Base-by-base conservation (phyloP, 1,284 basidiomycete genomes). In the Pholiota adiposa region DNA sequence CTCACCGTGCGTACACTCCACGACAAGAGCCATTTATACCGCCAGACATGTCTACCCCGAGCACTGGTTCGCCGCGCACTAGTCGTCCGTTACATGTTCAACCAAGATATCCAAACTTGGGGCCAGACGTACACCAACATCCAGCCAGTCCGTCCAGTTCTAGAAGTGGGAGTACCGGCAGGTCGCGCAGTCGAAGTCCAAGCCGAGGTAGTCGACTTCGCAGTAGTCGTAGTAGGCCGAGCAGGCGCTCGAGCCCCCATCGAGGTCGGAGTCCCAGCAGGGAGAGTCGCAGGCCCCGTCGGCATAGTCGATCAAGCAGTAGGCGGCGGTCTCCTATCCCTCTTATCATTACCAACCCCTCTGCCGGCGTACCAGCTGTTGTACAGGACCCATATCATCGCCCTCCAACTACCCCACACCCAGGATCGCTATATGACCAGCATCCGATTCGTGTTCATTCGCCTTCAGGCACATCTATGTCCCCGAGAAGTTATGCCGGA, bases 21-120 rank as follows among this genome's bases (percentile, higher is more conserved):
- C 56, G 41, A 9, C 56, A 51, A 19, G 40, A 54, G 38, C 29
- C 31, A 38, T 65, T 67, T 48, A 59, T 67, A 43, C 66, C 65
- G 11, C 58, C 63, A 14, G 54, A 29, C 25, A 49, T 48, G 8
- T 23, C 46, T 41, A 55, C 36, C 36, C 23, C 29, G 16, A 63
- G 65, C 44, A 69, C 65, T 6, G 67, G 67, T 2, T 58, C 65
- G n/a, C 67, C 65, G 6, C 58, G 64, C 1, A 59, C 62, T 14
- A 55, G 44, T 2, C 46, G 56, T 46, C 67, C 62, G 19, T 19
- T 59, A 3, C 65, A 44, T 21, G 21, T 61, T 2, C 27, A 38
- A n/a, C 36, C 43, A 12, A 21, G 41, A 8, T 33, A 41, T 25
- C 29, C 58, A 2, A 53, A 27, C 12, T 58, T 68, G 57, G 67